Evolutionary conservation across 2,329 filamentous ascomycete species (phyloP), one percentile per base, ranked within the genome.

Genomic region (Botrytis deweyae): DNA sequence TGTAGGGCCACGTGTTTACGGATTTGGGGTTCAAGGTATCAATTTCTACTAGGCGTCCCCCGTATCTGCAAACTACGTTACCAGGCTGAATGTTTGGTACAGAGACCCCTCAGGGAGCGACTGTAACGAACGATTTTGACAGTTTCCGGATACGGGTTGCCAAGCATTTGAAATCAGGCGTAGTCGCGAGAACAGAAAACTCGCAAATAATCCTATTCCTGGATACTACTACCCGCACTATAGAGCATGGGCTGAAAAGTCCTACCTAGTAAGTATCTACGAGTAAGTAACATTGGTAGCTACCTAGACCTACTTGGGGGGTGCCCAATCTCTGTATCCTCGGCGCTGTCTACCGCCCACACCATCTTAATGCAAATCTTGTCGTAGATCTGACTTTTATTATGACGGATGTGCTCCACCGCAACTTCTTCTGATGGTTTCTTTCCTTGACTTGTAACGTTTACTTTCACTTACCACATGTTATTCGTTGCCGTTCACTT

Each of bases 401-500:
- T 61, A 72, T 72, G 71, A 40, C 63, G 63, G 49, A 68, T 33
- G 33, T 72, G 44, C 71, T 72, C 63, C 71, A 59, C 61, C 52
- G 42, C 33, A 6, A 22, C 59, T 68, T 49, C 25, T 40, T 29
- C 25, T 49, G 22, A 46, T 46, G 33, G 18, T 58, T 52, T 42
- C 46, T 69, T 14, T 52, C 71, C 33, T 69, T 72, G 71, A 72
- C 52, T 69, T 72, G 71, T 72, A 72, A 68, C 40, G 63, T 72
- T 72, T 29, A 72, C 71, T 46, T 69, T 65, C 49, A 64, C 68
- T 58, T 66, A 29, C 42, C 42, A 22, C 52, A 61, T 72, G 61
- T 61, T 42, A 72, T 58, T 65, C 55, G 38, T 40, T 58, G n/a
- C 33, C n/a, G 18, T 73, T 68, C 67, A 36, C 29, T 40, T 59